Percentiles rank a stretch among this genome's conserved stretches.
phyloP scores from a whole-genome alignment of 805 yeast species.

The Barnettozyma wickerhamii region DNA sequence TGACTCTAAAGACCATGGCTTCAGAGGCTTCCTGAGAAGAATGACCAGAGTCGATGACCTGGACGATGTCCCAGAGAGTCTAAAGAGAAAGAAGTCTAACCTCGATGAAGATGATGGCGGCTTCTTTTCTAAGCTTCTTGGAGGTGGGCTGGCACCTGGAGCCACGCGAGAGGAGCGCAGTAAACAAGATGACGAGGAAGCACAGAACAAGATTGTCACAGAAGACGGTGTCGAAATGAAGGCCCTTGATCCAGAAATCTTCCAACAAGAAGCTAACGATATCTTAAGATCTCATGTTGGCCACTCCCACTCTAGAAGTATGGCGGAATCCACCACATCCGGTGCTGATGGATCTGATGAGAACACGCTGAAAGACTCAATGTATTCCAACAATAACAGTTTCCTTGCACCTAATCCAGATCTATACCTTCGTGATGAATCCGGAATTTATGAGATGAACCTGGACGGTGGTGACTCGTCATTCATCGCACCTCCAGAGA shows the following conservation, averaged over 20 bases:
- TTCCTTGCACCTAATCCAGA: conserved; percentile 41
- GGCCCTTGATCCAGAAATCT: conserved; percentile 36
- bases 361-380: conserved; percentile 23
- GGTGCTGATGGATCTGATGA: conserved; percentile 14
- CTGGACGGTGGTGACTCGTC: conserved; percentile 29
- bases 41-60: conserved; percentile 19
- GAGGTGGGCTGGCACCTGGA: conserved; percentile 35
- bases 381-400: conserved; percentile 17
- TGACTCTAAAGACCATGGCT: conserved; percentile 9
- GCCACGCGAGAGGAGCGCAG: conserved; percentile 20
- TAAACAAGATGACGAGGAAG: conserved; percentile 32
- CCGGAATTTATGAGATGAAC: conserved; percentile 25
- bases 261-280: conserved; percentile 50
- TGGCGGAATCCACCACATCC: background rate
- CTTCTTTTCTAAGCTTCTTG: conserved; percentile 25
- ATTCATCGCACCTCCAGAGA: conserved; percentile 55
- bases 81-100: conserved; percentile 9
- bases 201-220: conserved; percentile 24
- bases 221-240: conserved; percentile 41
- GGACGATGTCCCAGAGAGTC: conserved; percentile 11
- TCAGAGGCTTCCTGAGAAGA: conserved; percentile 19
- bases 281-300: conserved; percentile 43
- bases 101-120: conserved; percentile 23
- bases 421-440: conserved; percentile 29
- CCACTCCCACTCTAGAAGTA: background rate